phyloP scores from a whole-genome alignment of 768 basidiomycete species.

The Saitozyma podzolica region DNA sequence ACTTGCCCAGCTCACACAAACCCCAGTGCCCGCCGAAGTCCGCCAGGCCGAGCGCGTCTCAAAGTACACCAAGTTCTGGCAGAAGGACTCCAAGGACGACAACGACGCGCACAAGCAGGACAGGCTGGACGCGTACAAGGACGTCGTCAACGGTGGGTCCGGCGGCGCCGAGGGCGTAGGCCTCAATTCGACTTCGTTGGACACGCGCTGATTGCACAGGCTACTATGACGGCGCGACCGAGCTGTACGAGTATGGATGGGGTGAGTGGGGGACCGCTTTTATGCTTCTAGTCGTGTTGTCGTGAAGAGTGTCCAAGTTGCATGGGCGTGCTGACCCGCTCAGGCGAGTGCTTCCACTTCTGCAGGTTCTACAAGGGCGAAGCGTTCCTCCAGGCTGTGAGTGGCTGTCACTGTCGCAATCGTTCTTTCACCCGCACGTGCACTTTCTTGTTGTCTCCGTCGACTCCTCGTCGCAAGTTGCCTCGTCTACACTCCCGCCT shows the following conservation, averaged over 20 bases:
- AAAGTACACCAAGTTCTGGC: constrained; percentile 84
- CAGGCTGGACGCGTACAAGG: constrained; percentile 78
- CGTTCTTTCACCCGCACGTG: background rate
- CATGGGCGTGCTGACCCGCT: constrained; percentile 44
- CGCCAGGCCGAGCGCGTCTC: constrained; percentile 29
- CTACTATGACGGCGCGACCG: constrained; percentile 95
- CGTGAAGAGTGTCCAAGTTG: background rate
- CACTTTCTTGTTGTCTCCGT: background rate
- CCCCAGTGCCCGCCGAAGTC: constrained; percentile 22
- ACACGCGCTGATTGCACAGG: constrained; percentile 56
- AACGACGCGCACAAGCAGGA: constrained; percentile 65
- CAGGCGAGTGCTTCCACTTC: constrained; percentile 91
- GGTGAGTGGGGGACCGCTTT: constrained; percentile 14
- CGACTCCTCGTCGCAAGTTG: no score
- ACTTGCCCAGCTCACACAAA: no score
- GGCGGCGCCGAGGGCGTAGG: background rate
- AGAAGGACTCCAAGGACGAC: constrained; percentile 75
- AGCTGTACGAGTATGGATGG: constrained; percentile 85
- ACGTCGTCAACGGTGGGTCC: constrained; percentile 83
- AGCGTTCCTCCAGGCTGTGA: constrained; percentile 52
- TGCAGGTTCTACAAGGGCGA: constrained; percentile 91
- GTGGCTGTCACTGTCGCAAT: constrained; percentile 3
- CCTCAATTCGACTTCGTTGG: background rate
- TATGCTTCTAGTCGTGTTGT: background rate
- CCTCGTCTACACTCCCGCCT: no score